Conservation (phyloP, 169 alveolate genomes). For the Eimeria brunetti region DNA sequence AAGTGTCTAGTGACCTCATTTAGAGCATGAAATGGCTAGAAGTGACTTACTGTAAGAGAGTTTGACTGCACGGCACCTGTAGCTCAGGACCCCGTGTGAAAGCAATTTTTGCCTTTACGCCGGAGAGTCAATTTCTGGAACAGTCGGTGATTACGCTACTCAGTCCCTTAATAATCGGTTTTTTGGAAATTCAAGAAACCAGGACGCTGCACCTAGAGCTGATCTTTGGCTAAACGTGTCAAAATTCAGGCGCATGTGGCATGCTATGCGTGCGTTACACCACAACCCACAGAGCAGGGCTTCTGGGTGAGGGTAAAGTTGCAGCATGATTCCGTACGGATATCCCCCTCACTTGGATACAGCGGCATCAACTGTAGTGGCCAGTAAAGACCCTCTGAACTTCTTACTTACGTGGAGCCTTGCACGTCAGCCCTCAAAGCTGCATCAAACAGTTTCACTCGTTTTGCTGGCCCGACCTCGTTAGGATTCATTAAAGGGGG, state of each 20-base stretch:
- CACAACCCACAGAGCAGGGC: too few relatives aligned
- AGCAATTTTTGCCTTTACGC: not conserved
- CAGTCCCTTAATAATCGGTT: too few relatives aligned
- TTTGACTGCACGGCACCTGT: not conserved
- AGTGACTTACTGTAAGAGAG: not conserved
- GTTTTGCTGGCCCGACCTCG: not conserved
- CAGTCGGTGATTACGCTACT: too few relatives aligned
- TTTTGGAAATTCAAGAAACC: not conserved
- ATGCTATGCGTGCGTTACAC: too few relatives aligned
- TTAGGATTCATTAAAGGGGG: not conserved
- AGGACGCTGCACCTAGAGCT: not conserved
- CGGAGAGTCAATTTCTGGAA: not conserved
- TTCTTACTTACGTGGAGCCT: not conserved
- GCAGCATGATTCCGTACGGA: not conserved
- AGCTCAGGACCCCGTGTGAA: too few relatives aligned
- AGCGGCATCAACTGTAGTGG: not conserved
- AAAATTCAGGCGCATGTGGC: too few relatives aligned
- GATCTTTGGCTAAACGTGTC: too few relatives aligned
- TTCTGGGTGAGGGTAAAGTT: not conserved
- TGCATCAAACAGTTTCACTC: not conserved
- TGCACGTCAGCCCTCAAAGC: not conserved
- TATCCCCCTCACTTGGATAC: not conserved
- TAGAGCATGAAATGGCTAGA: not conserved
- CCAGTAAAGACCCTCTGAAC: not conserved
- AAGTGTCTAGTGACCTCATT: not conserved